These are phyloP conservation scores for Isatis tinctoria DNA, from an alignment of 345 rosid species.

Conservation along the genomic window DNA sequence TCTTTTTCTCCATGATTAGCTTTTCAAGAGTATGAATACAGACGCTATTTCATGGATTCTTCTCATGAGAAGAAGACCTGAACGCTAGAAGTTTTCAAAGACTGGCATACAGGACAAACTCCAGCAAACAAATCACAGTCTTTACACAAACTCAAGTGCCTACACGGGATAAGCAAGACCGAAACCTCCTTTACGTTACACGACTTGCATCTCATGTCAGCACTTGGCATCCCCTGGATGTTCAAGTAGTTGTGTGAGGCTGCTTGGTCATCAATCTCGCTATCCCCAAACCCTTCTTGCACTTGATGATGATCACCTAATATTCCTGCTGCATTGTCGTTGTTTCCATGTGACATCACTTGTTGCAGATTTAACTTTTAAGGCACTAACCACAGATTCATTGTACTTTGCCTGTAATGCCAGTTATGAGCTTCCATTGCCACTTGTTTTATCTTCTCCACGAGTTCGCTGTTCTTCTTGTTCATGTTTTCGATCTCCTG, in stretches of 20 bases:
- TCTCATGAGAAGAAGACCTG: conserved; percentile 41
- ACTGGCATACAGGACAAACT: conserved; percentile 78
- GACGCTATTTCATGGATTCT: neutral
- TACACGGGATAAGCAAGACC: conserved; percentile 73
- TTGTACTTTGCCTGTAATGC: conserved; percentile 76
- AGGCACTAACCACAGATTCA: conserved; percentile 63
- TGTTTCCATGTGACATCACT: conserved; percentile 63
- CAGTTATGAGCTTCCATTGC: conserved; percentile 71
- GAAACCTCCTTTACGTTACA: conserved; percentile 68
- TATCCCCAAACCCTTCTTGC: conserved; percentile 89
- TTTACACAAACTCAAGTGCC: conserved; percentile 83
- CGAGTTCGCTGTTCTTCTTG: conserved; percentile 62
- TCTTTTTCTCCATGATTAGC: conserved; percentile 14
- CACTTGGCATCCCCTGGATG: conserved; percentile 33
- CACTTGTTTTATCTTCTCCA: conserved; percentile 61
- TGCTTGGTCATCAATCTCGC: conserved; percentile 73
- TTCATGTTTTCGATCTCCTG: conserved; percentile 64
- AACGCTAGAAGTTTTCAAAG: conserved; percentile 57
- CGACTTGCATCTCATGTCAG: conserved; percentile 52
- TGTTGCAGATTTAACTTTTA: conserved; percentile 68
- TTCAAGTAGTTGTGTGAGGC: conserved; percentile 55
- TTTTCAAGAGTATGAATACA: conserved; percentile 4
- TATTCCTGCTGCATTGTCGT: neutral
- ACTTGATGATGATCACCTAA: conserved; percentile 48
- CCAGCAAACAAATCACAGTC: conserved; percentile 55